These are phyloP conservation scores for Yamadazyma takamatsuzukensis DNA, from an alignment of 805 yeast species.

Conservation along the genomic window DNA sequence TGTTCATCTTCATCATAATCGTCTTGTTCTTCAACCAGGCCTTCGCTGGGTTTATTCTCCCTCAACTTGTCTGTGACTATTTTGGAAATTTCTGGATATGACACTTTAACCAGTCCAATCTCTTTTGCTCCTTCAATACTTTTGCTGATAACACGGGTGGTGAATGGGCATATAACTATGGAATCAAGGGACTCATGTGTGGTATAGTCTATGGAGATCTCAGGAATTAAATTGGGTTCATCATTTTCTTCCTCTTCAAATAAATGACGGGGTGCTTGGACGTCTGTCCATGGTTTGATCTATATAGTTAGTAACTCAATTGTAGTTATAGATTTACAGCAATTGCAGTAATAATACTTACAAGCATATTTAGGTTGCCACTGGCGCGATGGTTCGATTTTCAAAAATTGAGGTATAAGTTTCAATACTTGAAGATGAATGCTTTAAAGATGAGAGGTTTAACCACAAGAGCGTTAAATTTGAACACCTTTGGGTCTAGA, in stretches of 20 bases:
- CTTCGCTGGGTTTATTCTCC: not conserved
- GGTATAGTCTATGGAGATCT: slow-evolving; percentile 17
- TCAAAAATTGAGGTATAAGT: slow-evolving; percentile 1
- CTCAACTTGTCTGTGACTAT: not conserved
- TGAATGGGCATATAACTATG: slow-evolving; percentile 28
- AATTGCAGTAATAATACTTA: slow-evolving; percentile 16
- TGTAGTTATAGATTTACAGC: too few relatives aligned
- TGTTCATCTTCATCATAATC: slow-evolving; percentile 52
- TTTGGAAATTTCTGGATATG: slow-evolving; percentile 3
- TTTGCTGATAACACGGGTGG: slow-evolving; percentile 17
- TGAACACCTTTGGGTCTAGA: too few relatives aligned
- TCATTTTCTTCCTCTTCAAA: slow-evolving; percentile 38
- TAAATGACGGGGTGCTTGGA: slow-evolving; percentile 49
- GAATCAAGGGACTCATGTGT: slow-evolving; percentile 15
- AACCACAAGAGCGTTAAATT: too few relatives aligned
- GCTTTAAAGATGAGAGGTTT: too few relatives aligned
- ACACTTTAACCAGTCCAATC: slow-evolving; percentile 4
- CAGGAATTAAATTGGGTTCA: slow-evolving; percentile 25
- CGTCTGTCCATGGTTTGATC: slow-evolving; percentile 48
- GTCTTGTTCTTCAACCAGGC: slow-evolving; percentile 19
- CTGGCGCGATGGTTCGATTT: not conserved
- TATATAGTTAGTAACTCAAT: slow-evolving; percentile 5
- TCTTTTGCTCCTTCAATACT: slow-evolving; percentile 10
- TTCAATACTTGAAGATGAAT: too few relatives aligned
- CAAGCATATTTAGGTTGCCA: slow-evolving; percentile 16